Evolutionary conservation across 2,329 filamentous ascomycete genomes (phyloP).

Genomic region (Fusarium proliferatum): DNA sequence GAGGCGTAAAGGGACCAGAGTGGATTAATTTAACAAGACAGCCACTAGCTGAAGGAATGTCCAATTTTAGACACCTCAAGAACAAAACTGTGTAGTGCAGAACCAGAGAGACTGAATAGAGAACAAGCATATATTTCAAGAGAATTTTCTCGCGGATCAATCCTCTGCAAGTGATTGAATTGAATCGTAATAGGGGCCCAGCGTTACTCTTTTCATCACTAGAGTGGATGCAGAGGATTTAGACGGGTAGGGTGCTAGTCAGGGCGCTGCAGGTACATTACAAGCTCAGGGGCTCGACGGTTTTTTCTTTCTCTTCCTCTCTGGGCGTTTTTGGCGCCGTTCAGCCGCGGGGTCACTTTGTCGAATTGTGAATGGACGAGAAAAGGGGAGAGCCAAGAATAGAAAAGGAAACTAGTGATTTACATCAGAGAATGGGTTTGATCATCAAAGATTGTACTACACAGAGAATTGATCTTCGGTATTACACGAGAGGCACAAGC

Average conservation of each 20-base stretch:
- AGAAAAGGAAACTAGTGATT: conserved; percentile 1
- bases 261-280: conserved; percentile 2
- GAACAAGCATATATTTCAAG: background rate
- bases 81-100: background rate
- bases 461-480: background rate
- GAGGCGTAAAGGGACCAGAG: conserved; percentile 31
- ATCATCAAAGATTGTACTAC: conserved; percentile 1
- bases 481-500: conserved; percentile 1
- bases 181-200: conserved; percentile 12
- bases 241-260: background rate
- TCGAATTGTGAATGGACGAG: background rate
- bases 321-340: conserved; percentile 25
- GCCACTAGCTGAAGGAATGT: background rate
- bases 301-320: background rate
- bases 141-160: background rate
- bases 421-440: background rate
- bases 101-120: background rate
- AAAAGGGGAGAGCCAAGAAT: conserved; percentile 26
- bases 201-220: conserved; percentile 15
- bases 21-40: conserved; percentile 34
- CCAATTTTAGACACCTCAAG: conserved; percentile 28
- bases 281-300: conserved; percentile 35
- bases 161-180: background rate
- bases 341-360: conserved; percentile 27
- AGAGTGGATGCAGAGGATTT: background rate